These are phyloP conservation scores for Eucalyptus virginea DNA, from an alignment of 345 rosid genomes.

Conservation along the genomic window DNA sequence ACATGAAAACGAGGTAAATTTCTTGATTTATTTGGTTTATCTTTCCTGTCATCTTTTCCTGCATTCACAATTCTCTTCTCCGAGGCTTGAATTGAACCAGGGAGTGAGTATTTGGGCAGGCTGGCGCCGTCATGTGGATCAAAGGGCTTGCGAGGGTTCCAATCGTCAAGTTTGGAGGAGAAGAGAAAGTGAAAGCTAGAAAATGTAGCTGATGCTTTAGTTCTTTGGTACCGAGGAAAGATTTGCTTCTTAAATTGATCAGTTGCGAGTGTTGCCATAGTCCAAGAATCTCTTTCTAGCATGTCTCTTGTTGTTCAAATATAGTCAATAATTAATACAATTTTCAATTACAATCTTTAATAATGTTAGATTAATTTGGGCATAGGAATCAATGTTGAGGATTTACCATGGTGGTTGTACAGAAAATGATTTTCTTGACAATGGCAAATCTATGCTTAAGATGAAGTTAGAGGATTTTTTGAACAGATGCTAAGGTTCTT, in stretches of 20 bases:
- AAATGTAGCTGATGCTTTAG: not conserved
- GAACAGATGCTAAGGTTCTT: not conserved
- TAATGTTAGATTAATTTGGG: not conserved
- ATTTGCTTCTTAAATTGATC: not conserved
- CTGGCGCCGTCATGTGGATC: rapidly evolving
- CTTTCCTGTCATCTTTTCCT: not conserved
- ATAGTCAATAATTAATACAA: not conserved
- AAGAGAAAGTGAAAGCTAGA: not conserved
- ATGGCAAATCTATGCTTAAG: not conserved
- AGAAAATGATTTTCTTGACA: not conserved
- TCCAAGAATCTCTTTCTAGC: not conserved
- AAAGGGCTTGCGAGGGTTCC: not conserved
- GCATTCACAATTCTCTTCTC: not conserved
- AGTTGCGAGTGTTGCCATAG: not conserved
- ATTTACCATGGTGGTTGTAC: not conserved
- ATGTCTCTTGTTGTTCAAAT: not conserved
- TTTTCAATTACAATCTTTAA: not conserved
- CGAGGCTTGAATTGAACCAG: not conserved
- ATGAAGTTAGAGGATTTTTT: not conserved
- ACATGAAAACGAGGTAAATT: not conserved
- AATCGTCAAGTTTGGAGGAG: not conserved
- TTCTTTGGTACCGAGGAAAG: not conserved
- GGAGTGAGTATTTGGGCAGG: not conserved
- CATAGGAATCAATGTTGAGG: not conserved
- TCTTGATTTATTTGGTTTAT: not conserved